These are phyloP conservation scores for Xylaria sp. DNA, from an alignment of 2,329 filamentous ascomycete species.

Conservation along the genomic window DNA sequence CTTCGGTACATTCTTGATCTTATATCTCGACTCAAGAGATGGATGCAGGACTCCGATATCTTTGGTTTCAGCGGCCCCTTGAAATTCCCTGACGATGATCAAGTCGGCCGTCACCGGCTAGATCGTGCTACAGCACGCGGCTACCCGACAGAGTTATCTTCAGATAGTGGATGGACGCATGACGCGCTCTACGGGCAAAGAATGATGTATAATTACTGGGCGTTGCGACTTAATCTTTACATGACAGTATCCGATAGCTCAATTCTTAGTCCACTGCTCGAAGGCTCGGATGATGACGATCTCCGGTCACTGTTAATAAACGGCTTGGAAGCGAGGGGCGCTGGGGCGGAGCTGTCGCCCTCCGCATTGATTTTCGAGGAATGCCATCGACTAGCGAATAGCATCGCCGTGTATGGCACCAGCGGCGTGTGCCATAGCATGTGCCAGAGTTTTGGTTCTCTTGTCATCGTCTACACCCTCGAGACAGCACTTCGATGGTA, in stretches of 20 bases:
- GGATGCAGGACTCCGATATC: constrained; percentile 21
- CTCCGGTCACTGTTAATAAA: constrained; percentile 1
- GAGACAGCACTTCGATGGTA: constrained; percentile 40
- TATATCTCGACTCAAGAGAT: constrained; percentile 30
- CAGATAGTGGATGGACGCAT: constrained; percentile 24
- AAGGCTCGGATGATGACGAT: constrained; percentile 6
- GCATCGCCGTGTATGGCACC: constrained; percentile 32
- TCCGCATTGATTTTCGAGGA: constrained; percentile 28
- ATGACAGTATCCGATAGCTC: constrained; percentile 40
- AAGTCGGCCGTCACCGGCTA: constrained; percentile 6
- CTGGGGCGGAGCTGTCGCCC: constrained; percentile 1
- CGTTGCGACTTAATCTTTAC: constrained; percentile 34
- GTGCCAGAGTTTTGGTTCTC: constrained; percentile 38
- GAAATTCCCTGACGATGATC: constrained; percentile 15
- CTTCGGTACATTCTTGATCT: constrained; percentile 28
- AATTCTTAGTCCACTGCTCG: constrained; percentile 27
- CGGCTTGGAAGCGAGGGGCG: not conserved
- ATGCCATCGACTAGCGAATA: constrained; percentile 35
- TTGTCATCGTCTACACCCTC: constrained; percentile 37
- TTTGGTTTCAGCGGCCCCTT: constrained; percentile 25
- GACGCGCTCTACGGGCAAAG: constrained; percentile 38
- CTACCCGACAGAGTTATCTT: constrained; percentile 33
- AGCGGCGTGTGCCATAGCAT: constrained; percentile 34
- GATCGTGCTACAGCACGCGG: constrained; percentile 32
- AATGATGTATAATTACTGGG: constrained; percentile 40